phyloP scores from a whole-genome alignment of 768 basidiomycete species.

The Tulasnella sp. region DNA sequence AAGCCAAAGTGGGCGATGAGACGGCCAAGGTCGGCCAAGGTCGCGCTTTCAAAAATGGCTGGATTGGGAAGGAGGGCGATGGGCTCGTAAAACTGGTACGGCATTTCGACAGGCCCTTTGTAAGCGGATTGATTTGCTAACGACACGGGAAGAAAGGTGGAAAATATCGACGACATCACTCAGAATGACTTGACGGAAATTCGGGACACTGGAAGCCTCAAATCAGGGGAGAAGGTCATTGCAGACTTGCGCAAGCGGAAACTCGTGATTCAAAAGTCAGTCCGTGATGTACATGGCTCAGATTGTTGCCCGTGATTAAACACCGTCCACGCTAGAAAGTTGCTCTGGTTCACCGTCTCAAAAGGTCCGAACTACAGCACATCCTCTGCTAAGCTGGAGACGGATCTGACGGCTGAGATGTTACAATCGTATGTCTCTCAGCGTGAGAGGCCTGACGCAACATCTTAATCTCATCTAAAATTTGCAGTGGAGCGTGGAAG shows the following conservation, averaged over 20 bases:
- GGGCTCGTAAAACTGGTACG: slow-evolving; percentile 79
- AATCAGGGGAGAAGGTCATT: slow-evolving; percentile 67
- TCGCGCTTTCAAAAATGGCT: slow-evolving; percentile 92
- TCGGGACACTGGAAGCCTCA: slow-evolving; percentile 57
- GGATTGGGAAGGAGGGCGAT: slow-evolving; percentile 86
- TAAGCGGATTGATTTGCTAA: not conserved
- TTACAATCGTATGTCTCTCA: slow-evolving; percentile 79
- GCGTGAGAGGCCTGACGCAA: too few relatives aligned
- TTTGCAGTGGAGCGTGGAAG: slow-evolving; percentile 82
- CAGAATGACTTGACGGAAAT: slow-evolving; percentile 66
- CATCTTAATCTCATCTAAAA: not conserved
- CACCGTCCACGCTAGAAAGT: slow-evolving; percentile 52
- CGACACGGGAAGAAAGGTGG: slow-evolving; percentile 34
- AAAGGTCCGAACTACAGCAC: slow-evolving; percentile 86
- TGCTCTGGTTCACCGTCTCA: slow-evolving; percentile 83
- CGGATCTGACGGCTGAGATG: slow-evolving; percentile 94
- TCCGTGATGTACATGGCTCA: not conserved
- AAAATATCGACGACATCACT: slow-evolving; percentile 62
- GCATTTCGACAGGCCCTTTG: slow-evolving; percentile 18
- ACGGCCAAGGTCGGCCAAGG: slow-evolving; percentile 89
- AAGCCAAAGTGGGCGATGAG: slow-evolving; percentile 72
- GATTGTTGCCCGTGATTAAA: not conserved
- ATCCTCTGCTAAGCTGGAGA: slow-evolving; percentile 85
- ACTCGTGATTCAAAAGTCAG: slow-evolving; percentile 70
- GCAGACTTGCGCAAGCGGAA: slow-evolving; percentile 89